A percentile compares a stretch with the other conserved stretches of the same genome.
These are phyloP conservation scores for Aristolochia contorta DNA, from an alignment of 164 flowering plant species.

Conservation along the genomic window DNA sequence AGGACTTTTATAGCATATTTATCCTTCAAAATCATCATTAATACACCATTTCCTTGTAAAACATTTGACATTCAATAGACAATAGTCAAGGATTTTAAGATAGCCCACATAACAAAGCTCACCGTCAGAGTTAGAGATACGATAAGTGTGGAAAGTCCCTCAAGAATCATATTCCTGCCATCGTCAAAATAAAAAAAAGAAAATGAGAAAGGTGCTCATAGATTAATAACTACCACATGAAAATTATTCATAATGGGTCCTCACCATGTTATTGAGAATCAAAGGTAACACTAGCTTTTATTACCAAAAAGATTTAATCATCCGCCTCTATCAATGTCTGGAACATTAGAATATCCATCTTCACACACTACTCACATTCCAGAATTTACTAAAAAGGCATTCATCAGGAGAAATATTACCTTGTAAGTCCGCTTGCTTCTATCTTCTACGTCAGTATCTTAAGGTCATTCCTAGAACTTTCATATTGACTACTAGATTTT, in stretches of 20 bases:
- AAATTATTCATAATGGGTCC: too few species aligned
- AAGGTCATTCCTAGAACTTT: slow-evolving; percentile 41
- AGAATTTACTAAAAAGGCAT: neutral
- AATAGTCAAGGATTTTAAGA: neutral
- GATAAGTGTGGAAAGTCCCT: slow-evolving; percentile 61
- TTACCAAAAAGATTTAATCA: too few species aligned
- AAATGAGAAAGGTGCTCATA: too few species aligned
- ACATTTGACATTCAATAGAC: neutral
- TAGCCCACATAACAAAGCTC: slow-evolving; percentile 14
- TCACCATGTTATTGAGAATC: neutral
- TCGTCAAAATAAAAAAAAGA: neutral
- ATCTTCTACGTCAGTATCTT: slow-evolving; percentile 35
- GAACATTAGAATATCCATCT: neutral
- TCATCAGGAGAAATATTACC: slow-evolving; percentile 24
- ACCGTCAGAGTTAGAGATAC: slow-evolving; percentile 45
- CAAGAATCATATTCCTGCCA: slow-evolving; percentile 46
- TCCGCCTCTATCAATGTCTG: too few species aligned
- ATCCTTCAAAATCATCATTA: neutral
- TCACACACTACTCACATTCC: neutral
- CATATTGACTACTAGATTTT: slow-evolving; percentile 21
- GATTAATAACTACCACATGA: too few species aligned
- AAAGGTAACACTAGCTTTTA: neutral
- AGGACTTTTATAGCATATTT: neutral
- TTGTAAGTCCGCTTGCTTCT: slow-evolving; percentile 27
- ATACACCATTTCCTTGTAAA: neutral